A percentile compares a stretch with the other conserved stretches of the same genome.
phyloP scores from a whole-genome alignment of 2,329 filamentous ascomycete genomes.

The Madurella mycetomatis region DNA sequence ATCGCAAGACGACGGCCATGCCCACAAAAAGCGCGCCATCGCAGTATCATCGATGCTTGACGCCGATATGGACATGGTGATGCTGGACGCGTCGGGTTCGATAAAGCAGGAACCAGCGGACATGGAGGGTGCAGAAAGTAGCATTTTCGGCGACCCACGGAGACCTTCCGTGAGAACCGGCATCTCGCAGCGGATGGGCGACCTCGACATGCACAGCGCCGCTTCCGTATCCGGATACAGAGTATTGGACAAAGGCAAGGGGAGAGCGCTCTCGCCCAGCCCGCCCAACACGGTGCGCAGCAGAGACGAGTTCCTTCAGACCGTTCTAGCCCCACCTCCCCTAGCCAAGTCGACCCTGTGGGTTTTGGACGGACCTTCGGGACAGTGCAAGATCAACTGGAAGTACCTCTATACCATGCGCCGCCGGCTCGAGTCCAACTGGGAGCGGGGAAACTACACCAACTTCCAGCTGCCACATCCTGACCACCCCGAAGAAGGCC shows the following conservation, averaged over 20 bases:
- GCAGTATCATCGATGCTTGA: conserved; percentile 35
- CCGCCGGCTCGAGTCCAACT: conserved; percentile 80
- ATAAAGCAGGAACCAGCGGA: conserved; percentile 26
- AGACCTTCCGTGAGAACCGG: conserved; percentile 8
- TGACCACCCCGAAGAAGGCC: conserved; percentile 71
- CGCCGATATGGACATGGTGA: conserved; percentile 43
- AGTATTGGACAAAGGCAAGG: conserved; percentile 33
- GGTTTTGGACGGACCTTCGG: conserved; percentile 46
- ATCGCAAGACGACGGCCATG: conserved; percentile 45
- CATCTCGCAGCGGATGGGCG: conserved; percentile 26
- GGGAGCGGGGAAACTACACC: conserved; percentile 74
- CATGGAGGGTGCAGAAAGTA: conserved; percentile 23
- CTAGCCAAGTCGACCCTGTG: conserved; percentile 45
- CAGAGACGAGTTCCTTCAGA: conserved; percentile 31
- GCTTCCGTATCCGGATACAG: conserved; percentile 31
- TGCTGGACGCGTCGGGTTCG: conserved; percentile 33
- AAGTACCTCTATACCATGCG: conserved; percentile 89
- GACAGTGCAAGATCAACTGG: conserved; percentile 73
- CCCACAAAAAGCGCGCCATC: conserved; percentile 52
- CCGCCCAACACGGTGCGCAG: conserved; percentile 1
- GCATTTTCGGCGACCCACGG: conserved; percentile 31
- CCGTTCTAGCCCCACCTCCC: conserved; percentile 28
- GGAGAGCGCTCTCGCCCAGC: conserved; percentile 21
- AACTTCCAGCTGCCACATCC: conserved; percentile 93
- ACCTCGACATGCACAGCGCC: conserved; percentile 34